Evolutionary conservation across 805 yeast genomes (phyloP).

Genomic region (Candida boidinii): DNA sequence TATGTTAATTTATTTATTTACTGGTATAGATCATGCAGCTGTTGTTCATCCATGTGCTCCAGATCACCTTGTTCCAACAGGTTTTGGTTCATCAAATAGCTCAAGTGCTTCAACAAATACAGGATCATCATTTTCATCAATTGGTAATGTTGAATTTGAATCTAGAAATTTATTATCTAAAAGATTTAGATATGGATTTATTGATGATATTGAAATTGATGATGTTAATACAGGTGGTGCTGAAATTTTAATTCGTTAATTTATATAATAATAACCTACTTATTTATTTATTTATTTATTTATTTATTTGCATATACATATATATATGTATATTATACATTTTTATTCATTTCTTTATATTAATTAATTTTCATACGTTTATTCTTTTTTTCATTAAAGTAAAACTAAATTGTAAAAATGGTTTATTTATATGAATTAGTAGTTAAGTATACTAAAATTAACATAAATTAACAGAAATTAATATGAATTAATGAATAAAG

Average conservation of each 20-base stretch:
- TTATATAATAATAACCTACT: too few species aligned
- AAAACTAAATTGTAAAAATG: too few species aligned
- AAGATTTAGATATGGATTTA: constrained; percentile 60
- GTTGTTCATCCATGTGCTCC: constrained; percentile 32
- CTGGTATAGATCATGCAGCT: constrained; percentile 10
- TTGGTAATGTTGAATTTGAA: constrained; percentile 19
- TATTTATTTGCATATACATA: too few species aligned
- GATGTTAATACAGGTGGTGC: constrained; percentile 83
- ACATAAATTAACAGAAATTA: too few species aligned
- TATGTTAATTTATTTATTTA: not conserved
- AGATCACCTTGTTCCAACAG: constrained; percentile 20
- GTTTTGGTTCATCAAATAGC: constrained; percentile 1
- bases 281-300: too few species aligned
- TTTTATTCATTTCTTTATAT: too few species aligned
- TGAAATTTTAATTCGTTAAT: constrained; percentile 37
- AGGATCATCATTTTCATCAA: constrained; percentile 1
- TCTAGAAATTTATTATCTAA: constrained; percentile 62
- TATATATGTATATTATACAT: too few species aligned
- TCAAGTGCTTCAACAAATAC: constrained; percentile 3
- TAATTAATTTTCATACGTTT: too few species aligned
- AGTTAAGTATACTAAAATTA: too few species aligned
- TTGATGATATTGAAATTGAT: constrained; percentile 67
- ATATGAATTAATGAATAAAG: too few species aligned
- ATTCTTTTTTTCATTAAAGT: too few species aligned
- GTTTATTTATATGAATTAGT: too few species aligned